phyloP scores from a whole-genome alignment of 208 protist genomes.

The Acanthamoeba royreba region DNA sequence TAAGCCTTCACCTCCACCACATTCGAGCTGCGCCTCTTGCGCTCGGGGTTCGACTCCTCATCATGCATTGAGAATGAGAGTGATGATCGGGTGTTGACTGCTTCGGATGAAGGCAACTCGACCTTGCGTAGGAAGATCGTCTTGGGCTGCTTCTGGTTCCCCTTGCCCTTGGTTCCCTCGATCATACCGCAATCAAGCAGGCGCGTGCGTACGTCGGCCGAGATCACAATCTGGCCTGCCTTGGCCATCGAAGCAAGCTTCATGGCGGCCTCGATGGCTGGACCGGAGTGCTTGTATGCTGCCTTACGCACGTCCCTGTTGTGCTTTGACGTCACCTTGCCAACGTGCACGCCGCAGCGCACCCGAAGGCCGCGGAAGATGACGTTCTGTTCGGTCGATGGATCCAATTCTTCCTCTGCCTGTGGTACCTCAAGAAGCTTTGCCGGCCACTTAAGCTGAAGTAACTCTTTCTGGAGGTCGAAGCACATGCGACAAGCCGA shows the following conservation, averaged over 20 bases:
- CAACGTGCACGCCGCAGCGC: background rate
- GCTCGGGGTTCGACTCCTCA: background rate
- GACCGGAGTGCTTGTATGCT: background rate
- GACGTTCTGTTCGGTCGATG: background rate
- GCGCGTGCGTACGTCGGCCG: background rate
- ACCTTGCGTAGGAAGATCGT: background rate
- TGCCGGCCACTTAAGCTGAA: background rate
- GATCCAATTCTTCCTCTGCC: background rate
- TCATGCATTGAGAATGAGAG: background rate
- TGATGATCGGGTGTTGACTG: background rate
- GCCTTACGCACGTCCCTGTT: background rate
- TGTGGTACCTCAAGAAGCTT: background rate
- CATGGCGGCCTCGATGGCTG: background rate
- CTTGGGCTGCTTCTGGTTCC: background rate
- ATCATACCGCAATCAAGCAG: background rate
- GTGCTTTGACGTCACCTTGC: background rate
- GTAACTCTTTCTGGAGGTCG: background rate
- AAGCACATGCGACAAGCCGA: background rate
- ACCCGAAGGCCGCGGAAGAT: background rate
- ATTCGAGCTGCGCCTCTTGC: background rate
- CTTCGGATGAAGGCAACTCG: background rate
- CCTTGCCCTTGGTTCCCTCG: background rate
- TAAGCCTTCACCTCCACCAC: background rate
- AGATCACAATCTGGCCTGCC: background rate
- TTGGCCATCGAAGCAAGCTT: background rate